Evolutionary conservation across 176 grass and related monocot species (phyloP).

Genomic region (Triticum monococcum): DNA sequence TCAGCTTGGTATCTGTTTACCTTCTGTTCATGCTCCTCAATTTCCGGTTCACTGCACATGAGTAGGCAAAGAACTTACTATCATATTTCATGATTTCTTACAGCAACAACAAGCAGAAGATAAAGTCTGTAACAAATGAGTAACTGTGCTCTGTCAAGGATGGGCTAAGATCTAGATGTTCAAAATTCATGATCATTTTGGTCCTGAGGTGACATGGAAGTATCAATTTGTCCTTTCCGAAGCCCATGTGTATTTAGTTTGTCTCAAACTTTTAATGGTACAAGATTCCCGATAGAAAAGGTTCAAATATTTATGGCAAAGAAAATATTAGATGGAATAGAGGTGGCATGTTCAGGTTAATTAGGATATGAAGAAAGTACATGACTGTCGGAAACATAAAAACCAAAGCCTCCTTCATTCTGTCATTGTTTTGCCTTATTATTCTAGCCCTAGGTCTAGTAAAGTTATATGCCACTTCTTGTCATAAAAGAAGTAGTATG

Average conservation of each 20-base stretch:
- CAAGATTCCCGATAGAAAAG: neutral
- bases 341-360: slow-evolving; percentile 1
- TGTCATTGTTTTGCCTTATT: neutral
- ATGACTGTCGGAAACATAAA: neutral
- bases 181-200: slow-evolving; percentile 12
- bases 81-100: slow-evolving; percentile 11
- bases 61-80: neutral
- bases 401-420: neutral
- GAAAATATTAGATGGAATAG: neutral
- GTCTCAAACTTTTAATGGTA: neutral
- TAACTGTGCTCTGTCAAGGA: slow-evolving; percentile 13
- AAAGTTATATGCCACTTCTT: neutral
- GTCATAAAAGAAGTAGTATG: slow-evolving; percentile 13
- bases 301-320: neutral
- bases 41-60: slow-evolving; percentile 44
- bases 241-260: neutral
- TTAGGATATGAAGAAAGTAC: neutral
- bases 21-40: slow-evolving; percentile 47
- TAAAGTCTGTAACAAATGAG: slow-evolving; percentile 19
- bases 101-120: slow-evolving; percentile 15
- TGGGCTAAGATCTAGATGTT: slow-evolving; percentile 15
- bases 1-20: slow-evolving; percentile 53
- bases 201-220: neutral
- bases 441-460: neutral
- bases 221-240: neutral